Percentiles rank a stretch among this genome's conserved stretches.
These are phyloP conservation scores for Pholiota conissans DNA, from an alignment of 768 basidiomycete genomes.

Conservation along the genomic window DNA sequence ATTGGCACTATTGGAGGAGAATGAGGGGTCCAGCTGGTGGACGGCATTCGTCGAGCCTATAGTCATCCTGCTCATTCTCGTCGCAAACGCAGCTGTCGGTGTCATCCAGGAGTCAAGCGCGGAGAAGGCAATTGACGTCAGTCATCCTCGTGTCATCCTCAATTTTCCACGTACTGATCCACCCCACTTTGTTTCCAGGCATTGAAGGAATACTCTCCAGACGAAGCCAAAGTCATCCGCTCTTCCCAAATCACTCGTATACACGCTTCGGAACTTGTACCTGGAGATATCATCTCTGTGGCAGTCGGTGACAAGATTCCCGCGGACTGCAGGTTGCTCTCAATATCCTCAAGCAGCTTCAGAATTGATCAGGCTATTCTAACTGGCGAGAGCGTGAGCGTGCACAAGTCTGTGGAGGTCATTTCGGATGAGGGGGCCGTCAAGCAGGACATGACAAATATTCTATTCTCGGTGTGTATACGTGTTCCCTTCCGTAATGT, in stretches of 20 bases:
- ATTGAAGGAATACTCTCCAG: conserved; percentile 94
- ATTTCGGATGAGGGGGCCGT: conserved; percentile 81
- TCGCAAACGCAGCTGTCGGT: conserved; percentile 97
- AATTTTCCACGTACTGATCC: neutral
- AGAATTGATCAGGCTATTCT: conserved; percentile 95
- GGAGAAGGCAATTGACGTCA: conserved; percentile 94
- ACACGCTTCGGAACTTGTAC: conserved; percentile 88
- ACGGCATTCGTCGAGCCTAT: conserved; percentile 94
- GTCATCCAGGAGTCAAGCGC: conserved; percentile 97
- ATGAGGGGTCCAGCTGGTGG: conserved; percentile 60
- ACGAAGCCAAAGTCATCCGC: conserved; percentile 90
- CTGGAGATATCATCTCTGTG: conserved; percentile 89
- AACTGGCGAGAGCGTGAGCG: conserved; percentile 91
- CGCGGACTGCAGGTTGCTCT: conserved; percentile 89
- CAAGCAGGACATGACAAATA: conserved; percentile 98
- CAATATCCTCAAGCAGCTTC: conserved; percentile 91
- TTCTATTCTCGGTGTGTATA: conserved; percentile 80
- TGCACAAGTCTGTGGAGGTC: conserved; percentile 72
- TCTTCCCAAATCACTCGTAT: conserved; percentile 67
- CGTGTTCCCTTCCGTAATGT: neutral
- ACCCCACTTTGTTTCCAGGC: conserved; percentile 52
- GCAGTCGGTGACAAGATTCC: conserved; percentile 95
- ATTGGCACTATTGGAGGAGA: conserved; percentile 84
- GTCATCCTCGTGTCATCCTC: conserved; percentile 28
- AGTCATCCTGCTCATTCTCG: conserved; percentile 93